Base-by-base conservation (phyloP, 257 asterid genomes). In the Jaltomata sinuosa region DNA sequence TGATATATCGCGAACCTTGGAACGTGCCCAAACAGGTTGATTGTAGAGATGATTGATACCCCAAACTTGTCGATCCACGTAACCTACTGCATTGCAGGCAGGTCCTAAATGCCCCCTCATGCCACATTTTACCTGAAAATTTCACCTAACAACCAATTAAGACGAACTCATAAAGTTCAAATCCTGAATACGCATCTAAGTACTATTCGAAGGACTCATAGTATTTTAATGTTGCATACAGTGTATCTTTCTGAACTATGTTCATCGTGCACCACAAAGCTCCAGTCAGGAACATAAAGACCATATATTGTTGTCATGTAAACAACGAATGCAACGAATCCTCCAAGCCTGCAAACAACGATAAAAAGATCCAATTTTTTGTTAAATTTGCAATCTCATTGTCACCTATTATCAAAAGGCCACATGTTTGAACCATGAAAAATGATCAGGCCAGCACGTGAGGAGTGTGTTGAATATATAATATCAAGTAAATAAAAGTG, bases 51-150 rank as follows among this genome's bases (percentile, higher is more conserved):
- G 99, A 87, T 94, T 95, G 82, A 93, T 83, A 16, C 98, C 99
- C 98, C 98, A 95, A 0, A 88, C 95, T 84, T 92, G 92, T 85
- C 99, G 88, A 91, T 95, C 99, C 11, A 94, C 95, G 59, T 92
- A 91, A 42, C 98, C 99, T 88, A 95, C 98, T 62, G 98, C 97
- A 85, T 95, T 95, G 86, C 99, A 95, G 0, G 96, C 99, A 2
- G 97, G 98, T 79, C 98, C 97, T 27, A 94, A 71, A 86, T 95
- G 99, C 16, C 99, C 98, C 88, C 96, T 89, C 97, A 93, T 95
- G 87, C 98, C 97, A 87, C 99, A 95, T 89, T 92, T 95, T 49
- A 95, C 97, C 99, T 95, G 86, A 27, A 88, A 88, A 64, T 34
- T 78, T 61, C 38, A 27, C 38, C n/a, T n/a, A n/a, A n/a, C n/a